These are phyloP conservation scores for Cutaneotrichosporon dermatis DNA, from an alignment of 1,284 basidiomycete genomes.

Conservation along the genomic window DNA sequence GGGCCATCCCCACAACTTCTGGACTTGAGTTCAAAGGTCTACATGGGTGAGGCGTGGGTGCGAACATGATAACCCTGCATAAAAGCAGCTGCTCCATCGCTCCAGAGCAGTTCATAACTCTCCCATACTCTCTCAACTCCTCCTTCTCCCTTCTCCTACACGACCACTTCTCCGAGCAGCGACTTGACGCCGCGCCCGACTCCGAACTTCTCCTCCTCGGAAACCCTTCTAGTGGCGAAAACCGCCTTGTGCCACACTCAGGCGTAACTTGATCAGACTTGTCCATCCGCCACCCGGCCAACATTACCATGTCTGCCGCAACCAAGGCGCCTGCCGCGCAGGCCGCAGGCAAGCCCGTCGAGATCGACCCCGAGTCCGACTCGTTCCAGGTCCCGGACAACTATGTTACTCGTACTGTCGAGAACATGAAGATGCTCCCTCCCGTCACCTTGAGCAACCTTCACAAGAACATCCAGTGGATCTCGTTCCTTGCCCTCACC, in stretches of 20 bases:
- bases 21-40: too few relatives aligned
- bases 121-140: background rate
- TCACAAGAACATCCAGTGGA: slow-evolving; percentile 69
- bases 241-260: background rate
- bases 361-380: slow-evolving; percentile 16
- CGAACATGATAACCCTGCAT: background rate
- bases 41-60: background rate
- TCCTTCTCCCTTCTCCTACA: background rate
- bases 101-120: background rate
- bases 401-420: slow-evolving; percentile 80
- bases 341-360: background rate
- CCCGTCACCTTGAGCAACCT: slow-evolving; percentile 69
- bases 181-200: slow-evolving; percentile 5
- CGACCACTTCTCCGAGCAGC: background rate
- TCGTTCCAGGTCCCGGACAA: slow-evolving; percentile 69
- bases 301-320: background rate
- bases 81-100: background rate
- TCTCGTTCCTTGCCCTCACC: slow-evolving; percentile 67
- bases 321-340: background rate
- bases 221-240: background rate
- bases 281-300: too few relatives aligned
- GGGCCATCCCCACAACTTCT: background rate
- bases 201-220: background rate
- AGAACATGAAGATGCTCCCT: slow-evolving; percentile 66
- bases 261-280: too few relatives aligned